phyloP scores from a whole-genome alignment of 2,329 filamentous ascomycete species.

The Sporothrix variecibatus region DNA sequence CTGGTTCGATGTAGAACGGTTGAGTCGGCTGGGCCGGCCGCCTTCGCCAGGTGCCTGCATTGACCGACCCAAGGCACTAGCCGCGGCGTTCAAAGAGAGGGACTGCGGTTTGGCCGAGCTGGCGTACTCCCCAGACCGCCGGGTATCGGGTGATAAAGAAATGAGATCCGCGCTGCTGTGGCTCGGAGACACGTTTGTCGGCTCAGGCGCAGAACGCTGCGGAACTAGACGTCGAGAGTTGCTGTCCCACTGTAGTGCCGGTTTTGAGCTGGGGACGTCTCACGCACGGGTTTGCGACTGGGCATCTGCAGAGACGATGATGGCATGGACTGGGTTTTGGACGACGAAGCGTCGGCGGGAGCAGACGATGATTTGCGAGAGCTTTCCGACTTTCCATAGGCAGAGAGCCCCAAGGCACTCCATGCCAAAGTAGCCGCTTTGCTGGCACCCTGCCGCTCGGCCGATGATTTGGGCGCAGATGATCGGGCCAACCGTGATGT shows the following conservation, averaged over 20 bases:
- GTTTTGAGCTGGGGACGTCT: slow-evolving; percentile 36
- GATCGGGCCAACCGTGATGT: slow-evolving; percentile 44
- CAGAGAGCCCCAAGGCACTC: slow-evolving; percentile 47
- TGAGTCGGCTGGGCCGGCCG: background rate
- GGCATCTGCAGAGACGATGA: slow-evolving; percentile 17
- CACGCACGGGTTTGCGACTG: slow-evolving; percentile 20
- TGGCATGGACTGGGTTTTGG: background rate
- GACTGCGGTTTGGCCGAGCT: slow-evolving; percentile 38
- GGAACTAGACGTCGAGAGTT: slow-evolving; percentile 54
- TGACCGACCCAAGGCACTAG: slow-evolving; percentile 49
- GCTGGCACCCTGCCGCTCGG: slow-evolving; percentile 57
- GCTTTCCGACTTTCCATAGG: slow-evolving; percentile 25
- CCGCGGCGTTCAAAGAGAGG: slow-evolving; percentile 58
- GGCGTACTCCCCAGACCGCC: slow-evolving; percentile 46
- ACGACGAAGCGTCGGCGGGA: background rate
- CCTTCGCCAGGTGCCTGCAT: slow-evolving; percentile 25
- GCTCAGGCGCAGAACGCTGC: slow-evolving; percentile 38
- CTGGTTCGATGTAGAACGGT: slow-evolving; percentile 26
- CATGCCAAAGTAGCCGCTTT: slow-evolving; percentile 67
- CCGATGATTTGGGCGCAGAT: slow-evolving; percentile 42
- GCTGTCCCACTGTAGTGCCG: slow-evolving; percentile 54
- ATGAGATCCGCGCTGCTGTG: slow-evolving; percentile 32
- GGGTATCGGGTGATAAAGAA: slow-evolving; percentile 35
- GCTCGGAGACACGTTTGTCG: slow-evolving; percentile 36
- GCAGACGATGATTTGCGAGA: slow-evolving; percentile 19